Evolutionary conservation across 2,329 filamentous ascomycete species (phyloP).

Genomic region (Cladosporium austrohemisphaericum): DNA sequence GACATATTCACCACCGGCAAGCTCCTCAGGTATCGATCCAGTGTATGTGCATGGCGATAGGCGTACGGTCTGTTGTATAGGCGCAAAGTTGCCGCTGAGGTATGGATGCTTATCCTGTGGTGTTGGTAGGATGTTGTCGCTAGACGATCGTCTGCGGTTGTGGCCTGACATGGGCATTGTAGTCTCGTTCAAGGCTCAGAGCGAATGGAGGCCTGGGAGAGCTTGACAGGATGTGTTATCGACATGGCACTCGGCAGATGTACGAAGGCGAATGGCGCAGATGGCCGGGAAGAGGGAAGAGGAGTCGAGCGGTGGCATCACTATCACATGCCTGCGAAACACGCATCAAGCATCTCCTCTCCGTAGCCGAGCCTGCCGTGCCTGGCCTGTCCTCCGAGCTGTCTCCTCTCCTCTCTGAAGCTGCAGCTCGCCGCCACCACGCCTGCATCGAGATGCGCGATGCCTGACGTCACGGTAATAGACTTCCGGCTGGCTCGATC

Average conservation of each 20-base stretch:
- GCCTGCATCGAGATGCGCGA: conserved; percentile 1
- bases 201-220: background rate
- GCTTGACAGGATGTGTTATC: background rate
- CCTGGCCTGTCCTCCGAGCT: background rate
- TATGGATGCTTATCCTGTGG: conserved; percentile 41
- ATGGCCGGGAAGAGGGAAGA: background rate
- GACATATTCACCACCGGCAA: conserved; percentile 67
- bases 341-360: background rate
- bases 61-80: conserved; percentile 53
- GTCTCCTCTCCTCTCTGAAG: background rate
- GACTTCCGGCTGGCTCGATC: background rate
- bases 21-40: conserved; percentile 60
- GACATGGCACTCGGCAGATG: no score
- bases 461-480: background rate
- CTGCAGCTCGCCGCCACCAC: background rate
- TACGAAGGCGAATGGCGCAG: no score
- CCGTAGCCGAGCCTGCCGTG: background rate
- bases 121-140: conserved; percentile 28
- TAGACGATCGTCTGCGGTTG: conserved; percentile 31
- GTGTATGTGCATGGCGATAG: conserved; percentile 56
- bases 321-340: conserved; percentile 11
- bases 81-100: conserved; percentile 66
- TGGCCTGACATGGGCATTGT: conserved; percentile 21
- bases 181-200: background rate
- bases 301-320: conserved; percentile 1